Evolutionary conservation across 345 rosid genomes (phyloP).

Genomic region (Erodium maritimum): DNA sequence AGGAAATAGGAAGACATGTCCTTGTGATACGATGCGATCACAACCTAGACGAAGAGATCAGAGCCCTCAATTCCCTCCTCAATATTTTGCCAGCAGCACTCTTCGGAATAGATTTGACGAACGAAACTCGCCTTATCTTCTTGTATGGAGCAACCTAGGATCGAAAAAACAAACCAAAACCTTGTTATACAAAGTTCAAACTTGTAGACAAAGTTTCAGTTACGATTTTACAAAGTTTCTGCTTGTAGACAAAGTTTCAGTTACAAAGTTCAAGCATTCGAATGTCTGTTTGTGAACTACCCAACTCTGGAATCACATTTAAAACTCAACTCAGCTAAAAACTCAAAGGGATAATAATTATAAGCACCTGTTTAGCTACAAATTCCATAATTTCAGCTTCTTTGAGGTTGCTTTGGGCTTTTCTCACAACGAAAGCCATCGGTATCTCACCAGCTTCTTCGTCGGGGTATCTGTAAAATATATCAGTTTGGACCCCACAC

Average conservation of each 20-base stretch:
- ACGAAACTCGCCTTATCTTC: conserved; percentile 22
- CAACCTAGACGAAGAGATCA: conserved; percentile 6
- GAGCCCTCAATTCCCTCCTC: conserved; percentile 20
- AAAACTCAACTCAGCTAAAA: too few species aligned
- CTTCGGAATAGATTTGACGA: conserved; percentile 20
- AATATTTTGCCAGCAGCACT: conserved; percentile 22
- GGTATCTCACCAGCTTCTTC: conserved; percentile 74
- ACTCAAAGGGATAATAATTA: too few species aligned
- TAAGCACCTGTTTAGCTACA: conserved; percentile 43
- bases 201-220: too few species aligned
- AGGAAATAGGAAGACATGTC: too few species aligned
- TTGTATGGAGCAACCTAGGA: conserved; percentile 29
- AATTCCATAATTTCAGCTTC: conserved; percentile 51
- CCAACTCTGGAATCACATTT: too few species aligned
- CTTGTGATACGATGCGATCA: too few species aligned
- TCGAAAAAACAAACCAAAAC: not conserved
- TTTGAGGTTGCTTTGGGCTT: conserved; percentile 33
- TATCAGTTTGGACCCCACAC: too few species aligned
- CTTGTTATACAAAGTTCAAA: too few species aligned
- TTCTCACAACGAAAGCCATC: conserved; percentile 71
- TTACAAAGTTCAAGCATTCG: too few species aligned
- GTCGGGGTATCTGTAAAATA: conserved; percentile 56
- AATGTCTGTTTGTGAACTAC: too few species aligned
- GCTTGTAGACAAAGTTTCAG: not conserved
- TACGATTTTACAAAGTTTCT: too few species aligned